Percentiles rank a stretch among this genome's conserved stretches.
Conservation (phyloP, 306 rosid genomes). For the Quercus engelmannii region DNA sequence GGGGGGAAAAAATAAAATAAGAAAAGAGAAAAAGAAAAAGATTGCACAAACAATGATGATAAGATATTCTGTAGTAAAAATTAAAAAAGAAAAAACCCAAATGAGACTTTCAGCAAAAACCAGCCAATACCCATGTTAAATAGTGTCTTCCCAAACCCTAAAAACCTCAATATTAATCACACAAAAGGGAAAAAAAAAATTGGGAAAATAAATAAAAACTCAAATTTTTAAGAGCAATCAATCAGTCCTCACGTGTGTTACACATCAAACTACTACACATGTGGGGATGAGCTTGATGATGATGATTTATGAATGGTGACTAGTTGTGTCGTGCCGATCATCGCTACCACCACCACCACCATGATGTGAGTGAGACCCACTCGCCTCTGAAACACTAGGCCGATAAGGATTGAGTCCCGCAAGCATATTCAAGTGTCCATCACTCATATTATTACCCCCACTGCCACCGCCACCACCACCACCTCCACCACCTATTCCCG, state of each 20-base stretch:
- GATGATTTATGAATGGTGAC: conserved; percentile 56
- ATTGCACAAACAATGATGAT: conserved; percentile 66
- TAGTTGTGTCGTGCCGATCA: conserved; percentile 57
- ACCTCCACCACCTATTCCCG: conserved; percentile 16
- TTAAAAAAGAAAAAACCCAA: conserved; percentile 19
- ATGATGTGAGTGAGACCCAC: conserved; percentile 75
- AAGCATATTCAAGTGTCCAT: conserved; percentile 68
- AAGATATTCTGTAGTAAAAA: conserved; percentile 49
- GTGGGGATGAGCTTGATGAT: conserved; percentile 28
- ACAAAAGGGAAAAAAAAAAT: conserved; percentile 21
- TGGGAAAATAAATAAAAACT: conserved; percentile 31
- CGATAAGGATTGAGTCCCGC: conserved; percentile 72
- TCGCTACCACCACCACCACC: conserved; percentile 39
- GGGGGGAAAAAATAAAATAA: not conserved
- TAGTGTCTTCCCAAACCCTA: conserved; percentile 60
- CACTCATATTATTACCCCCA: conserved; percentile 30
- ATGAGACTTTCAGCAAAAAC: conserved; percentile 2
- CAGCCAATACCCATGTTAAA: conserved; percentile 46
- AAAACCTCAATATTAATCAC: conserved; percentile 55
- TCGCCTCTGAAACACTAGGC: conserved; percentile 52
- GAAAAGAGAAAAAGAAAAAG: conserved; percentile 6
- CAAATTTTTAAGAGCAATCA: conserved; percentile 49
- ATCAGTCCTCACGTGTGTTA: conserved; percentile 87
- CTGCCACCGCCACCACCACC: conserved; percentile 19
- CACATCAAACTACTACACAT: conserved; percentile 62